Conservation (phyloP, 805 yeast genomes). For the Wickerhamiella vanderwaltii region DNA sequence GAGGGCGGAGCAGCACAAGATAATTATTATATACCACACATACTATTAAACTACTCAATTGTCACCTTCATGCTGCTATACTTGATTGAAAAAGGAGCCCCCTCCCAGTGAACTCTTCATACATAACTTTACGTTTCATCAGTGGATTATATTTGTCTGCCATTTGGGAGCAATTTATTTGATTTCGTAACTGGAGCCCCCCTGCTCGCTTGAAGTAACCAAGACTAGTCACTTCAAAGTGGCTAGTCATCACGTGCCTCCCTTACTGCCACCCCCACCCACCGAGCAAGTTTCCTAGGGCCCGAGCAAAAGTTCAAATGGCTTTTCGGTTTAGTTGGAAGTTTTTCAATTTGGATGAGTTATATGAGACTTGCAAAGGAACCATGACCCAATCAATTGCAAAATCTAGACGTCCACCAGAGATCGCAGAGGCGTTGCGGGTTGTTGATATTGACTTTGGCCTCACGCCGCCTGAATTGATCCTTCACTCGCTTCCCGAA, state of each 20-base stretch:
- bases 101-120: too few species aligned
- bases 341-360: constrained; percentile 52
- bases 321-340: constrained; percentile 61
- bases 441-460: constrained; percentile 65
- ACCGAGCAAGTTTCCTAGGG: not conserved
- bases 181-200: too few species aligned
- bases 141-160: too few species aligned
- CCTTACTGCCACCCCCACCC: not conserved
- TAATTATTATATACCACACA: too few species aligned
- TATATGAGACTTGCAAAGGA: constrained; percentile 44
- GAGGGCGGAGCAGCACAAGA: too few species aligned
- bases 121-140: too few species aligned
- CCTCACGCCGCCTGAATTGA: constrained; percentile 58
- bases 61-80: too few species aligned
- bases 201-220: too few species aligned
- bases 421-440: constrained; percentile 34
- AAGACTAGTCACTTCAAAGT: too few species aligned
- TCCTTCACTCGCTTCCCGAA: constrained; percentile 45
- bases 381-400: constrained; percentile 26
- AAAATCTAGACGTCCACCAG: constrained; percentile 24
- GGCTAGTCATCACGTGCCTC: not conserved
- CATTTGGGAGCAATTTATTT: too few species aligned
- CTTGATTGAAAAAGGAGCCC: too few species aligned
- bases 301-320: constrained; percentile 17
- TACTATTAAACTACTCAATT: too few species aligned